phyloP scores from a whole-genome alignment of 306 rosid species.

The Carpinus fangiana region DNA sequence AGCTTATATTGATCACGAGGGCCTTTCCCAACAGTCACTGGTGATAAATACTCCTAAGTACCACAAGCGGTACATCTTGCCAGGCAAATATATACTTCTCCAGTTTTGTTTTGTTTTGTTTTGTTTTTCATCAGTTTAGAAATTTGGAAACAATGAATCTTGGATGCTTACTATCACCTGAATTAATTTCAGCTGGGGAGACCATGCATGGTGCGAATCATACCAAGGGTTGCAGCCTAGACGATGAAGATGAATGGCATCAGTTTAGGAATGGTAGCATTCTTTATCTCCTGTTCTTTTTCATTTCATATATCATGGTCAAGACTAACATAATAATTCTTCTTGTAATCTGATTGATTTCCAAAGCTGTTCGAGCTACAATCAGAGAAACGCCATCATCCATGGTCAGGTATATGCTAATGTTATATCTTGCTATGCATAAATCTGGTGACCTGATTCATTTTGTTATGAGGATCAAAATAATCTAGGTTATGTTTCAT shows the following conservation, averaged over 20 bases:
- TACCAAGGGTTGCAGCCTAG: constrained; percentile 78
- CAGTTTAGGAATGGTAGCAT: constrained; percentile 74
- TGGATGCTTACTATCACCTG: constrained; percentile 29
- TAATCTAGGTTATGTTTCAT: constrained; percentile 15
- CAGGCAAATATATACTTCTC: constrained; percentile 57
- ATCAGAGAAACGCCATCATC: constrained; percentile 81
- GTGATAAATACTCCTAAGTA: constrained; percentile 84
- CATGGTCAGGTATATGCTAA: constrained; percentile 50
- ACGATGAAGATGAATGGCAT: constrained; percentile 86
- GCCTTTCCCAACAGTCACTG: constrained; percentile 75
- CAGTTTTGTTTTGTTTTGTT: not conserved
- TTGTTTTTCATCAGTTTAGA: constrained; percentile 2
- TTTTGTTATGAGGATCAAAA: constrained; percentile 19
- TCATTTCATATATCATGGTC: constrained; percentile 6
- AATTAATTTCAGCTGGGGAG: constrained; percentile 74
- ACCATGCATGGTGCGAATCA: constrained; percentile 63
- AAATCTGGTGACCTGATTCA: constrained; percentile 12
- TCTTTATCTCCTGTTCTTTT: constrained; percentile 15
- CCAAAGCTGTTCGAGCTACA: constrained; percentile 82
- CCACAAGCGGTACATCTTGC: constrained; percentile 83
- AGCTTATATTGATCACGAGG: constrained; percentile 75
- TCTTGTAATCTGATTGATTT: constrained; percentile 28
- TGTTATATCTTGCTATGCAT: constrained; percentile 10
- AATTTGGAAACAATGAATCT: constrained; percentile 9
- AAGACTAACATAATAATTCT: constrained; percentile 18